These are phyloP conservation scores for Blastobotrys ciferrii DNA, from an alignment of 1,139 yeast genomes.

Conservation along the genomic window DNA sequence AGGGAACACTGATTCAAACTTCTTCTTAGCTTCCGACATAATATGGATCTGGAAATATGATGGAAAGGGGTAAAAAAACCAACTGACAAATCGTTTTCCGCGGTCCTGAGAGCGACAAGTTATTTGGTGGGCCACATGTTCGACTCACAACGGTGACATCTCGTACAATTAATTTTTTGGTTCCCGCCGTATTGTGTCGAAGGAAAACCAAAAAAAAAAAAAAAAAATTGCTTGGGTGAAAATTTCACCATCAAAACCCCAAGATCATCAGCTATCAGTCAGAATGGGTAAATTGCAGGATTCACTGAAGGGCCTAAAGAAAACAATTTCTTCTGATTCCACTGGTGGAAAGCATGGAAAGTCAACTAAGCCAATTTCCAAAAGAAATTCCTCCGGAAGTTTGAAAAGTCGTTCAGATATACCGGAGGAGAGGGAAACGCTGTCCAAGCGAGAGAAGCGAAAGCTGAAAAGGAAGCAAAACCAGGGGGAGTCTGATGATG, in stretches of 20 bases:
- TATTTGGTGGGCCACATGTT: too few relatives aligned
- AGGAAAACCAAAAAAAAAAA: neutral
- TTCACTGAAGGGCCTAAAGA: constrained; percentile 22
- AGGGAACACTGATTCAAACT: constrained; percentile 75
- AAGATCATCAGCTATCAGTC: neutral
- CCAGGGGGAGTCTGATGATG: constrained; percentile 22
- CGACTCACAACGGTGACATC: too few relatives aligned
- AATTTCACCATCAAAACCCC: neutral
- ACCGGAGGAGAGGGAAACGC: constrained; percentile 14
- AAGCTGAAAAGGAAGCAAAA: constrained; percentile 23
- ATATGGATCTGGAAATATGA: neutral
- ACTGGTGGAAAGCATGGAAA: too few relatives aligned
- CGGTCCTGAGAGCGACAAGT: too few relatives aligned
- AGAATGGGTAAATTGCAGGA: constrained; percentile 24
- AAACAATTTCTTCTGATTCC: constrained; percentile 10
- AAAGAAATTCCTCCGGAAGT: constrained; percentile 6
- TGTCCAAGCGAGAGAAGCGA: constrained; percentile 31
- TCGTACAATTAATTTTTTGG: too few relatives aligned
- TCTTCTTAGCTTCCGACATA: constrained; percentile 42
- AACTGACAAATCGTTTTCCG: neutral
- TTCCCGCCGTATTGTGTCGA: neutral
- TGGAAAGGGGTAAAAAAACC: neutral
- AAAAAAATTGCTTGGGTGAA: neutral
- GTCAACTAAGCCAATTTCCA: neutral
- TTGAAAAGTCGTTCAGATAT: constrained; percentile 11